Percentiles rank a stretch among this genome's conserved stretches.
phyloP scores from a whole-genome alignment of 2,329 filamentous ascomycete species.

The Phymatotrichopsis omnivora region DNA sequence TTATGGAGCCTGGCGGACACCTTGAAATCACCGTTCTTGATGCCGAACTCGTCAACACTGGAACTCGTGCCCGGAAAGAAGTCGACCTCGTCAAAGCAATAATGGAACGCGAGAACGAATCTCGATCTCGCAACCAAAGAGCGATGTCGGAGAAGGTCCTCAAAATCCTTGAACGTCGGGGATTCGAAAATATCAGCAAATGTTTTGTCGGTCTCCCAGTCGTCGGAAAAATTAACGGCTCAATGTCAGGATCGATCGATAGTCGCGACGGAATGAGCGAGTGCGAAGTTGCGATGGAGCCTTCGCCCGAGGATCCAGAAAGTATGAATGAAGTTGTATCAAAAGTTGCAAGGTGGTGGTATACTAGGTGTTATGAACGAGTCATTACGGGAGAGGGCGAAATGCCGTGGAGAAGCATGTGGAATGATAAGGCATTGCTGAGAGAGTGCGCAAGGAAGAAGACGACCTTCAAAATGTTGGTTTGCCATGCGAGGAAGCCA shows the following conservation, averaged over 20 bases:
- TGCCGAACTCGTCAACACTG: constrained; percentile 74
- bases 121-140: constrained; percentile 41
- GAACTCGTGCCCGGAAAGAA: constrained; percentile 55
- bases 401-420: constrained; percentile 55
- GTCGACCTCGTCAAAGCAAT: constrained; percentile 65
- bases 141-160: constrained; percentile 48
- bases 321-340: constrained; percentile 88
- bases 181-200: constrained; percentile 62
- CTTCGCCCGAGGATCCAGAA: constrained; percentile 39
- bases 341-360: constrained; percentile 92
- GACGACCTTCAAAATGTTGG: constrained; percentile 80
- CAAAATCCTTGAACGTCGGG: constrained; percentile 55
- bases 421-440: constrained; percentile 64
- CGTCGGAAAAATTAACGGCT: constrained; percentile 32
- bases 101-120: constrained; percentile 49
- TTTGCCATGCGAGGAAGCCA: constrained; percentile 82
- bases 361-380: constrained; percentile 80
- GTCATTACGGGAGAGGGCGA: constrained; percentile 44
- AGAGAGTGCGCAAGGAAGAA: constrained; percentile 77
- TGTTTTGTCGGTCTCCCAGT: constrained; percentile 71
- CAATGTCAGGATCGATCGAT: constrained; percentile 17
- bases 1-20: constrained; percentile 66
- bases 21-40: constrained; percentile 72
- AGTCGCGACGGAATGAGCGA: neutral
- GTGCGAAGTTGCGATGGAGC: neutral